These are phyloP conservation scores for Blastomyces parvus DNA, from an alignment of 2,329 filamentous ascomycete species.

Conservation along the genomic window DNA sequence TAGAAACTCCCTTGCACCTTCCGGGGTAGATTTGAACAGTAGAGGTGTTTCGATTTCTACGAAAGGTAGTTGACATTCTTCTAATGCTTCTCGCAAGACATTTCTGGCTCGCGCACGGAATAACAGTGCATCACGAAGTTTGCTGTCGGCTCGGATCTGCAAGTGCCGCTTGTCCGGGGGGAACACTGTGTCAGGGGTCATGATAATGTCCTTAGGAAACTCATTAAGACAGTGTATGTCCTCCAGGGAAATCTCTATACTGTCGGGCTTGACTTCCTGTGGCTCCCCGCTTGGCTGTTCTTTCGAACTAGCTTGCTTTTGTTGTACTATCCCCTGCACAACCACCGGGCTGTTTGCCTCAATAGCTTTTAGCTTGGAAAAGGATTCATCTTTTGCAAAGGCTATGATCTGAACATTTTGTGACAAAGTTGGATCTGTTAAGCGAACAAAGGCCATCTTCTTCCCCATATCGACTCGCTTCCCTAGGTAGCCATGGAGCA, in stretches of 20 bases:
- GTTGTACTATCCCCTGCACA: conserved; percentile 41
- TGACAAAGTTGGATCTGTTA: conserved; percentile 38
- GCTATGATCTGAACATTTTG: conserved; percentile 44
- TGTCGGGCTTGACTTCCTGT: conserved; percentile 27
- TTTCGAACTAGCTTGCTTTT: conserved; percentile 28
- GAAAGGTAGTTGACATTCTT: conserved; percentile 47
- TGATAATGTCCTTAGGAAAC: conserved; percentile 66
- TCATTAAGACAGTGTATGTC: conserved; percentile 59
- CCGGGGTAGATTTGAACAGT: conserved; percentile 93
- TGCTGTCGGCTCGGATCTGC: conserved; percentile 66
- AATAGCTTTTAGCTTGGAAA: conserved; percentile 37
- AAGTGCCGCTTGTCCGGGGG: conserved; percentile 67
- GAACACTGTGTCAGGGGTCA: conserved; percentile 65
- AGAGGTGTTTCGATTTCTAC: conserved; percentile 83
- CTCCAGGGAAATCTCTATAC: conserved; percentile 52
- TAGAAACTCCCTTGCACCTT: conserved; percentile 88
- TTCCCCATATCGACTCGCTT: conserved; percentile 58
- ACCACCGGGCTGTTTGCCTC: conserved; percentile 47
- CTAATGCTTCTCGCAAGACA: conserved; percentile 47
- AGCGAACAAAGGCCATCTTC: conserved; percentile 60
- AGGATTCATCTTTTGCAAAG: conserved; percentile 26
- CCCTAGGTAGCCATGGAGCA: conserved; percentile 62
- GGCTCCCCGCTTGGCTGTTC: conserved; percentile 21
- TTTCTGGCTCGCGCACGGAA: conserved; percentile 57
- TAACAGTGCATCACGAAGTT: conserved; percentile 57